These are phyloP conservation scores for Sphagnum fallax DNA, from an alignment of 228 moss, liverwort and hornwort genomes.

Conservation along the genomic window DNA sequence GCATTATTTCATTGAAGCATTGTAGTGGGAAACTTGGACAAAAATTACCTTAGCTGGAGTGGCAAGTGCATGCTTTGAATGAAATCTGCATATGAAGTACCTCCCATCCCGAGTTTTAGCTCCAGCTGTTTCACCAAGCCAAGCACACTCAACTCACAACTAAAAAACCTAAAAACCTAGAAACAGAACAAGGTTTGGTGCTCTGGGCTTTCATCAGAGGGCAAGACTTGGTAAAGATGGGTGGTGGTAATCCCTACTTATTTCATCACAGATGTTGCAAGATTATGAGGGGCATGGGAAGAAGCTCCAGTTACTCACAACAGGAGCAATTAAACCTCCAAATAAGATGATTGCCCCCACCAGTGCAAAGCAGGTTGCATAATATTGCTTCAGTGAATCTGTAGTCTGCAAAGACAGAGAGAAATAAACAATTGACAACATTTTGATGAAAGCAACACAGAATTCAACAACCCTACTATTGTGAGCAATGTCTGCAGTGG, in stretches of 20 bases:
- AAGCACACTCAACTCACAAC: not conserved
- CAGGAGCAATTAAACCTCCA: conserved; percentile 87
- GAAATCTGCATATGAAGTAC: conserved; percentile 90
- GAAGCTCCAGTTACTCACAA: conserved; percentile 29
- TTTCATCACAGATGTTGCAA: no score
- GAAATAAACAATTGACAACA: not conserved
- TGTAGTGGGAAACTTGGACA: no score
- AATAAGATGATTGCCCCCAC: conserved; percentile 77
- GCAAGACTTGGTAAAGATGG: no score
- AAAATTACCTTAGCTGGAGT: conserved; percentile 68
- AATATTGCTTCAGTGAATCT: conserved; percentile 74
- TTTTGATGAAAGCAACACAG: not conserved
- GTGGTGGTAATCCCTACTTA: no score
- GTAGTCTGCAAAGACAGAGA: conserved; percentile 47
- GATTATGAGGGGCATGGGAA: no score
- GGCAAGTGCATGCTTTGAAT: conserved; percentile 83
- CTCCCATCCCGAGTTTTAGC: conserved; percentile 85
- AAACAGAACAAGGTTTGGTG: no score
- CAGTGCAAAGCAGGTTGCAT: conserved; percentile 69
- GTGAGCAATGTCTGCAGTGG: no score
- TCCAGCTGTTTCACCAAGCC: conserved; percentile 48
- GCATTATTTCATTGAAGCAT: no score
- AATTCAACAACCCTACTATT: not conserved
- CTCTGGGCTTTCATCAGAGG: no score
- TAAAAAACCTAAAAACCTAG: not conserved